phyloP scores from a whole-genome alignment of 2,329 filamentous ascomycete species.

The Sporothrix schenckii region DNA sequence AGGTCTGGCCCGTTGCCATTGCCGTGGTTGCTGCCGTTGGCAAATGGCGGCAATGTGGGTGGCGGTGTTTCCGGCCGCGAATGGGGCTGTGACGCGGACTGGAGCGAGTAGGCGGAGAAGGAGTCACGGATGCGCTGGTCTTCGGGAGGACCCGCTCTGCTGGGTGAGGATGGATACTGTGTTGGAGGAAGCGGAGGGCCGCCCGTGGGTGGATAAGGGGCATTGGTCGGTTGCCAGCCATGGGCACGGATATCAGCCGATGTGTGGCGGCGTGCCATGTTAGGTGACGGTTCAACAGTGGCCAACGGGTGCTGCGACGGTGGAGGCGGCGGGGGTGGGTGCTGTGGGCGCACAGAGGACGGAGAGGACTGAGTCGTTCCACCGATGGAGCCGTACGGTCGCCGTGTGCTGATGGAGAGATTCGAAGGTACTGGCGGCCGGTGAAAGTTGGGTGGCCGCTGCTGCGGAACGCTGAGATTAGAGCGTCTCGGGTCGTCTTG shows the following conservation, averaged over 20 bases:
- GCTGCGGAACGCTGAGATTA: constrained; percentile 65
- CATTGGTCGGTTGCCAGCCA: constrained; percentile 68
- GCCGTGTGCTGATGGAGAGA: constrained; percentile 71
- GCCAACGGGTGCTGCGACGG: constrained; percentile 46
- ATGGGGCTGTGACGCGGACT: constrained; percentile 50
- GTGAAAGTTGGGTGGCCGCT: constrained; percentile 66
- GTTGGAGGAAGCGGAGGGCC: constrained; percentile 47
- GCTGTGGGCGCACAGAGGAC: constrained; percentile 68
- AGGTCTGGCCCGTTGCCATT: constrained; percentile 43
- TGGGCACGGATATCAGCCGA: constrained; percentile 93
- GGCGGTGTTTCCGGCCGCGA: constrained; percentile 60
- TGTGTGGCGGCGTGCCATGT: constrained; percentile 81
- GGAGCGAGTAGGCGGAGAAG: constrained; percentile 58
- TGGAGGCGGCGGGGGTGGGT: constrained; percentile 59
- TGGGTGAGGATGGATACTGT: constrained; percentile 61
- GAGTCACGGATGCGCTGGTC: constrained; percentile 62
- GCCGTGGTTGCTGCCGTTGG: constrained; percentile 44
- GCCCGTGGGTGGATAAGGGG: constrained; percentile 69
- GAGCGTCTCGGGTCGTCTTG: constrained; percentile 79
- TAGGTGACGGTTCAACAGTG: constrained; percentile 65
- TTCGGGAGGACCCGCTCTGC: constrained; percentile 49
- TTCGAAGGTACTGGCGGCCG: constrained; percentile 81
- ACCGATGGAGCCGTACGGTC: constrained; percentile 86
- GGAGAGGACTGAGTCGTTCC: constrained; percentile 71
- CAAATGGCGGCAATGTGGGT: constrained; percentile 54